Evolutionary conservation across 345 rosid species (phyloP).

Genomic region (Geranium brycei): DNA sequence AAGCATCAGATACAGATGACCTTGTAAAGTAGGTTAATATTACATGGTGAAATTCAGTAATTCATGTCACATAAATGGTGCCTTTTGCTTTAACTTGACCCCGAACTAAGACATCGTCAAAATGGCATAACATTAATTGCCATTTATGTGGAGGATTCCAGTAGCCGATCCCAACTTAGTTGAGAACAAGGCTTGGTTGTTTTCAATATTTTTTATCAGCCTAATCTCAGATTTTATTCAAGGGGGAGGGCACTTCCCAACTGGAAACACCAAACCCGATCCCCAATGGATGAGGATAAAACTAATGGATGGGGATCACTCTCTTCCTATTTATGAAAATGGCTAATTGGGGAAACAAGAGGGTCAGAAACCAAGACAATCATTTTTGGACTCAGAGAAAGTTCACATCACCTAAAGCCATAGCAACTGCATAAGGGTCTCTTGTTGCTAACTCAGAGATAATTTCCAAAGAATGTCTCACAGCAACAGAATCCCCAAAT

Average conservation of each 20-base stretch:
- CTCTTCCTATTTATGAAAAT: background rate
- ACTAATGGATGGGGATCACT: background rate
- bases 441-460: constrained; percentile 66
- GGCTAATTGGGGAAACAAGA: background rate
- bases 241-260: too few species aligned
- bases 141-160: background rate
- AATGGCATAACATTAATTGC: background rate
- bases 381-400: background rate
- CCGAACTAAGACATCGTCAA: background rate
- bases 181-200: background rate
- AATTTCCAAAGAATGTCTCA: constrained; percentile 92
- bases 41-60: too few species aligned
- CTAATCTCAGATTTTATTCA: too few species aligned
- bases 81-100: background rate
- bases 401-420: constrained; percentile 67
- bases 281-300: background rate
- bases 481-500: constrained; percentile 96
- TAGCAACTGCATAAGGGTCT: constrained; percentile 92
- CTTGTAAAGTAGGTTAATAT: background rate
- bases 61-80: background rate
- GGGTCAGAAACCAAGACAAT: background rate
- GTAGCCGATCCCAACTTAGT: background rate
- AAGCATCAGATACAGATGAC: constrained; percentile 8
- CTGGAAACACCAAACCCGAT: too few species aligned
- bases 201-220: background rate